Conservation (phyloP, 2,329 filamentous ascomycete species). For the Blastomyces parvus region DNA sequence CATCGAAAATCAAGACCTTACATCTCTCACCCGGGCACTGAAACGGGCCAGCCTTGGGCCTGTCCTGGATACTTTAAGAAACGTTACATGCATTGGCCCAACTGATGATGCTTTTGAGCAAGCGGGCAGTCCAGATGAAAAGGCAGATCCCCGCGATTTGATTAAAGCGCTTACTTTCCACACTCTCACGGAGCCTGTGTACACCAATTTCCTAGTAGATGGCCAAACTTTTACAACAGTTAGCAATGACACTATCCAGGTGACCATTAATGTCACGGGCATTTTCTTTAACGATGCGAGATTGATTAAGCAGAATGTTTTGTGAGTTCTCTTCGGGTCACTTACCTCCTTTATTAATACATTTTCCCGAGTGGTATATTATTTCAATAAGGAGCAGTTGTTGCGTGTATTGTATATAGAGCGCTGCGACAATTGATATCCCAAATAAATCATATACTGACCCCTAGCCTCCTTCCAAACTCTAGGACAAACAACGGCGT, state of each 20-base stretch:
- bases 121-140: slow-evolving; percentile 9
- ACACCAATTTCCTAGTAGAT: slow-evolving; percentile 10
- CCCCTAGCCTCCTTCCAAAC: neutral
- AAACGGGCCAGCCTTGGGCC: slow-evolving; percentile 2
- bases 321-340: slow-evolving; percentile 1
- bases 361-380: neutral
- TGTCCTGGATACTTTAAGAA: slow-evolving; percentile 9
- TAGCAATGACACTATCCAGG: slow-evolving; percentile 9
- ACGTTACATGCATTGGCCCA: slow-evolving; percentile 12
- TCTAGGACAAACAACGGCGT: slow-evolving; percentile 3
- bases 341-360: neutral
- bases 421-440: neutral
- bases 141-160: slow-evolving; percentile 1
- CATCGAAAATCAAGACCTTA: slow-evolving; percentile 8
- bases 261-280: slow-evolving; percentile 10
- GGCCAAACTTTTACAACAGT: slow-evolving; percentile 11
- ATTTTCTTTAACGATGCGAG: slow-evolving; percentile 12
- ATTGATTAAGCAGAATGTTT: slow-evolving; percentile 9
- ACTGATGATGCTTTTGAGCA: slow-evolving; percentile 6
- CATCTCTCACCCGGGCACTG: slow-evolving; percentile 8
- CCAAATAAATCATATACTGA: neutral
- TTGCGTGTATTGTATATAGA: no score
- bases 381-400: neutral
- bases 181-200: slow-evolving; percentile 11
- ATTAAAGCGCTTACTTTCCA: slow-evolving; percentile 11